Conservation (phyloP, 2,329 filamentous ascomycete genomes). For the Pyrenochaeta sp. region DNA sequence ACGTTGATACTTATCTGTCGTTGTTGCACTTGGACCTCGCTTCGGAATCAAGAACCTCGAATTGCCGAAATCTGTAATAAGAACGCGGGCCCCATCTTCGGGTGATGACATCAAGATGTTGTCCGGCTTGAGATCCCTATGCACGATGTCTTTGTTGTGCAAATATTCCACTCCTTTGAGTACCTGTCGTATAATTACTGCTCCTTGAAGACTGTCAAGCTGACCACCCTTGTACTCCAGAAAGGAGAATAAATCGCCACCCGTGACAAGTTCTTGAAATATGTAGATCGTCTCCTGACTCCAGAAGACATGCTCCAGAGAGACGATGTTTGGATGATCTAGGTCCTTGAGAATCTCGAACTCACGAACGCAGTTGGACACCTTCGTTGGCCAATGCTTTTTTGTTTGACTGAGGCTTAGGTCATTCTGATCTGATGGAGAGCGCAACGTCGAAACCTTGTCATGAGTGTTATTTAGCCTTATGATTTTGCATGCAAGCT, state of each 20-base stretch:
- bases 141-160: slow-evolving; percentile 63
- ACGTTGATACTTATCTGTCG: slow-evolving; percentile 34
- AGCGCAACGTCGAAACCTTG: slow-evolving; percentile 11
- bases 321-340: slow-evolving; percentile 67
- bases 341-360: slow-evolving; percentile 60
- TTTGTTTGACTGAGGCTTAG: slow-evolving; percentile 4
- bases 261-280: slow-evolving; percentile 66
- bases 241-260: slow-evolving; percentile 68
- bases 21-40: slow-evolving; percentile 1
- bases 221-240: slow-evolving; percentile 58
- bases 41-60: slow-evolving; percentile 51
- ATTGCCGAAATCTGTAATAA: slow-evolving; percentile 69
- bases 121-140: slow-evolving; percentile 70
- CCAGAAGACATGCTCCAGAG: slow-evolving; percentile 63
- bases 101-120: slow-evolving; percentile 67
- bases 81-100: slow-evolving; percentile 58
- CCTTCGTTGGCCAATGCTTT: slow-evolving; percentile 32
- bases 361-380: slow-evolving; percentile 48
- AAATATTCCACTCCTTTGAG: slow-evolving; percentile 66
- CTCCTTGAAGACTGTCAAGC: slow-evolving; percentile 60
- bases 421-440: slow-evolving; percentile 4
- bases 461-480: slow-evolving; percentile 51
- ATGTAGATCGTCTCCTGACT: slow-evolving; percentile 64
- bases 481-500: slow-evolving; percentile 74
- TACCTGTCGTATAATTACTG: slow-evolving; percentile 63